A percentile compares a stretch with the other conserved stretches of the same genome.
These are phyloP conservation scores for Trichoderma semiorbis DNA, from an alignment of 2,329 filamentous ascomycete genomes.

Conservation along the genomic window DNA sequence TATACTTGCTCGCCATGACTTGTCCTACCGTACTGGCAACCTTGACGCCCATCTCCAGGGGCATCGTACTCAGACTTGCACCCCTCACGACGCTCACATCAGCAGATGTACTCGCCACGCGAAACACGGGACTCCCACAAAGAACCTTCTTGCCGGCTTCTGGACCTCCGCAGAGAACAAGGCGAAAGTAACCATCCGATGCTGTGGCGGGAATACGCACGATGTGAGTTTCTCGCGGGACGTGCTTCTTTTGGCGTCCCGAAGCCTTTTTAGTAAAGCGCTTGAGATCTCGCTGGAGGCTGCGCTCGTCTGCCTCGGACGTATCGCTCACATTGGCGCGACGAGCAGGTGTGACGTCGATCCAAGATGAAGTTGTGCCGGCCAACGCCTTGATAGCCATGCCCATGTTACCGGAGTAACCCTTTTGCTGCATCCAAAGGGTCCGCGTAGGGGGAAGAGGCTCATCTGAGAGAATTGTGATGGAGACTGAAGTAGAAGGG, in stretches of 20 bases:
- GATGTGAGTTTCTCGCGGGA: slow-evolving; percentile 59
- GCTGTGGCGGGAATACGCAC: slow-evolving; percentile 62
- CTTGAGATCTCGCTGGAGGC: slow-evolving; percentile 64
- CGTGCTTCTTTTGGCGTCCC: slow-evolving; percentile 45
- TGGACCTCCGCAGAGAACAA: slow-evolving; percentile 56
- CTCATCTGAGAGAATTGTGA: slow-evolving; percentile 61
- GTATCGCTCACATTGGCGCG: slow-evolving; percentile 48
- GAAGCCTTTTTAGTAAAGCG: slow-evolving; percentile 58
- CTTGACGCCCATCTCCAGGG: slow-evolving; percentile 62
- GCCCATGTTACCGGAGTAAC: slow-evolving; percentile 65
- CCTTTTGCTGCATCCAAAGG: slow-evolving; percentile 66
- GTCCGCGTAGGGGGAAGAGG: slow-evolving; percentile 55
- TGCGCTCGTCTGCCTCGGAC: slow-evolving; percentile 56
- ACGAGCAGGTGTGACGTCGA: slow-evolving; percentile 62
- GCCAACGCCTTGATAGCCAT: slow-evolving; percentile 64
- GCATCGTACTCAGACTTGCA: slow-evolving; percentile 61
- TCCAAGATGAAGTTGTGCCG: slow-evolving; percentile 57
- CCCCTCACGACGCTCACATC: slow-evolving; percentile 61
- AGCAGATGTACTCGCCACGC: slow-evolving; percentile 62
- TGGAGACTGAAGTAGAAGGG: slow-evolving; percentile 57
- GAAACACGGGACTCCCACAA: slow-evolving; percentile 64
- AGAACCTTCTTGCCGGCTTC: slow-evolving; percentile 48
- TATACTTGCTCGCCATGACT: slow-evolving; percentile 43
- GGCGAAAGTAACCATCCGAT: slow-evolving; percentile 64
- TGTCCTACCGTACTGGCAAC: slow-evolving; percentile 50